These are phyloP conservation scores for Reutealis trisperma DNA, from an alignment of 345 rosid genomes.

Conservation along the genomic window DNA sequence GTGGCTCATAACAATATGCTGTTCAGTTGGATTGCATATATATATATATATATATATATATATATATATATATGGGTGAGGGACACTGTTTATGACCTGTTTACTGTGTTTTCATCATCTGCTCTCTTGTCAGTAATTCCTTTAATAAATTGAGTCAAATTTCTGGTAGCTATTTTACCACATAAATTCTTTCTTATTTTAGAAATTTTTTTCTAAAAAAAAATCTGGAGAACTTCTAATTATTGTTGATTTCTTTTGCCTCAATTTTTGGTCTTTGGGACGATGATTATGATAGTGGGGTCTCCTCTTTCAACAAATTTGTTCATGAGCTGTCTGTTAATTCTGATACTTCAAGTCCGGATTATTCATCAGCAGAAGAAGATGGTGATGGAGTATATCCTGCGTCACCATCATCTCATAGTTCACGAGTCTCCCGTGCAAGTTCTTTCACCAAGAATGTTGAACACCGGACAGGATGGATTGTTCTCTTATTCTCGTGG, in stretches of 20 bases:
- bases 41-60: too few relatives aligned
- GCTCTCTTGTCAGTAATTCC: too few relatives aligned
- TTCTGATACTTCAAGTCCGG: slow-evolving; percentile 70
- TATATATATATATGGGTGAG: too few relatives aligned
- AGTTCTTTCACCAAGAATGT: slow-evolving; percentile 42
- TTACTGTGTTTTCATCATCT: not conserved
- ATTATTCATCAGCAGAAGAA: slow-evolving; percentile 81
- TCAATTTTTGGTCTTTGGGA: not conserved
- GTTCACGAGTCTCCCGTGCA: slow-evolving; percentile 66
- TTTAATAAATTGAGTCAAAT: not conserved
- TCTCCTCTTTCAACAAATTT: slow-evolving; percentile 90
- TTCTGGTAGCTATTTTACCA: not conserved
- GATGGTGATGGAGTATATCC: slow-evolving; percentile 58
- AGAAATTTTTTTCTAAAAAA: not conserved
- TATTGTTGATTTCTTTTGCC: not conserved
- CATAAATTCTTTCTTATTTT: not conserved
- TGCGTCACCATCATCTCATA: slow-evolving; percentile 67
- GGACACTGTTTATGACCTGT: not conserved
- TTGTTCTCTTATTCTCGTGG: slow-evolving; percentile 55
- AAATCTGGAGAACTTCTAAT: not conserved
- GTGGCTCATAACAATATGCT: too few relatives aligned
- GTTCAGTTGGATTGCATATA: too few relatives aligned
- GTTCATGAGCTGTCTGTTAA: slow-evolving; percentile 83
- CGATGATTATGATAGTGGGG: slow-evolving; percentile 58
- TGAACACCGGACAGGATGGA: slow-evolving; percentile 53